Base-by-base conservation (phyloP, 805 yeast species). In the Komagataella pseudopastoris region DNA sequence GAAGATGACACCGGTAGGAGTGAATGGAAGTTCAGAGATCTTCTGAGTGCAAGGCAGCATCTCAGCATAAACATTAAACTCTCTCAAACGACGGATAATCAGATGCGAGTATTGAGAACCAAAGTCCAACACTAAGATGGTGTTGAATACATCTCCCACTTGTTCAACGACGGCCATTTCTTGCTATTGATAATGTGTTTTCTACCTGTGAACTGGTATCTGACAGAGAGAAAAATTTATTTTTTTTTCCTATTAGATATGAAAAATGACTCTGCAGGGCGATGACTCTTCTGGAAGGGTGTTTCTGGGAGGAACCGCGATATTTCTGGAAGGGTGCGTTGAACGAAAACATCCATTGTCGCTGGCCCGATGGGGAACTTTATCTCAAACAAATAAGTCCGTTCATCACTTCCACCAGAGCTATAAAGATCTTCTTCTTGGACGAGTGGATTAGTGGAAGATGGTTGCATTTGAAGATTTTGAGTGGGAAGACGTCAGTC, bases 41-140 rank as follows among this genome's bases (percentile, higher is more conserved):
- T 93, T 93, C 72, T 95, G 99, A 51, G 99, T 93, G 73, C 99
- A 93, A 59, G 99, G 99, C 57, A 93, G 79, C 99, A 93, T 93
- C 74, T 93, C 99, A 59, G 99, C 98, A 70, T 93, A 93, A 59
- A 93, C 91, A 69, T 93, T 89, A 76, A 90, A 87, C 70, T 93
- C 99, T 77, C 99, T 88, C 60, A 93, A 78, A 72, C 99, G 87
- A 72, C 99, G 85, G 55, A 97, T 90, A 68, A 93, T 89, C 67
- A 93, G 73, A 65, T 93, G 99, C 53, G 96, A 88, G 74, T 93
- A 93, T 74, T 93, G 99, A 55, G 99, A 93, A 56, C 99, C 99
- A 65, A 93, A 93, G 69, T 93, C 99, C 66, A 93, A 79, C 67
- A 93, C 97, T 72, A 93, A 77, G 59, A 93, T 89, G 74, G 99